Evolutionary conservation across 495 filamentous ascomycete species (phyloP).

Genomic region (Penicillium flavigenum): DNA sequence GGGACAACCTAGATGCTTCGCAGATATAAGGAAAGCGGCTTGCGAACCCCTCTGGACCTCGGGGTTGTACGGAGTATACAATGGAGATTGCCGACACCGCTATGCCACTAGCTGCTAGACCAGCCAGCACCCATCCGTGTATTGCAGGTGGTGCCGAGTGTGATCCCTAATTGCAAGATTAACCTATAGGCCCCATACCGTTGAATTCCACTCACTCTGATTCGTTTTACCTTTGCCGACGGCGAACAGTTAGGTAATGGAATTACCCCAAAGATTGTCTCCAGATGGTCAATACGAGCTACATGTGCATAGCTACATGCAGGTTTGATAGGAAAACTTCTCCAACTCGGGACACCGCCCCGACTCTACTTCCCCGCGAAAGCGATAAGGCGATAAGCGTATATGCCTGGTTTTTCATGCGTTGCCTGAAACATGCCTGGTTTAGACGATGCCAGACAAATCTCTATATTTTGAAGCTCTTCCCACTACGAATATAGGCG

Average conservation of each 20-base stretch:
- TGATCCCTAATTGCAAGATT: conserved; percentile 12
- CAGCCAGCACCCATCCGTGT: conserved; percentile 7
- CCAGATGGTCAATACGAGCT: not conserved
- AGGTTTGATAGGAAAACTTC: not conserved
- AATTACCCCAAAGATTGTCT: not conserved
- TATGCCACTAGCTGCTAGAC: conserved; percentile 4
- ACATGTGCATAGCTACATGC: too few species aligned
- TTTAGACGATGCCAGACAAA: too few species aligned
- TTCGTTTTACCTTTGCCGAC: conserved; percentile 5
- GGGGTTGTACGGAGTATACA: not conserved
- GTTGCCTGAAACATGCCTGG: too few species aligned
- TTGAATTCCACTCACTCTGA: conserved; percentile 1
- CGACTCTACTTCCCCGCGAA: conserved; percentile 6
- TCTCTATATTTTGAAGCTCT: too few species aligned
- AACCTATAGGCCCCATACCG: conserved; percentile 3
- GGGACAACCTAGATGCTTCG: not conserved
- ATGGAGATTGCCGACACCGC: not conserved
- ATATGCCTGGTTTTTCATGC: too few species aligned
- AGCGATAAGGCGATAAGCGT: conserved; percentile 6
- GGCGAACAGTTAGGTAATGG: not conserved
- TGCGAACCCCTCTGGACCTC: not conserved
- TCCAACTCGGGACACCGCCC: not conserved
- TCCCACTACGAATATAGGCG: too few species aligned
- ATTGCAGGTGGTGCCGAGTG: conserved; percentile 15
- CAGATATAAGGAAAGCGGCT: not conserved